Evolutionary conservation across 1,284 basidiomycete genomes (phyloP).

Genomic region (Thecaphora thlaspeos): DNA sequence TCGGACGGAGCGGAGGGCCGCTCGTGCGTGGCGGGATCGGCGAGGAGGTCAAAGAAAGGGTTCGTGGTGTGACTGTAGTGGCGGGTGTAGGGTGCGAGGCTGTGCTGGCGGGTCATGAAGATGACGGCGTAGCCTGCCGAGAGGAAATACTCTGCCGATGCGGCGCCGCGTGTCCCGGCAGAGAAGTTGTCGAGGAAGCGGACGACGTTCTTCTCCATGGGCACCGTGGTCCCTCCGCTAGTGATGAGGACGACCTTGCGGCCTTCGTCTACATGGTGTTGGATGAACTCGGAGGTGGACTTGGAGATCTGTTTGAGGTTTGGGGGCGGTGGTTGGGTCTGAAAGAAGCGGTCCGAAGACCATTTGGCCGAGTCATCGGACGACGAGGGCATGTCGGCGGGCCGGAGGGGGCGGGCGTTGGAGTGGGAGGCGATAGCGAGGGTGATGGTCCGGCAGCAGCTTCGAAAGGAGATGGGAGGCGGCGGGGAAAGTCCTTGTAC

Average conservation of each 20-base stretch:
- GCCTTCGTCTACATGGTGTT: conserved; percentile 66
- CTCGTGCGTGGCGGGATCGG: conserved; percentile 60
- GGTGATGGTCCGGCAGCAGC: too few species aligned
- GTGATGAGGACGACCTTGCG: conserved; percentile 88
- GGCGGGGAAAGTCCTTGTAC: too few species aligned
- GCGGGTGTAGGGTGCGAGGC: conserved; percentile 89
- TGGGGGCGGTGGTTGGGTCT: conserved; percentile 35
- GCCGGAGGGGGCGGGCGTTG: not conserved
- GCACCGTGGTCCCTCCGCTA: conserved; percentile 56
- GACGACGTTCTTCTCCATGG: conserved; percentile 62
- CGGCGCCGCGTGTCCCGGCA: conserved; percentile 93
- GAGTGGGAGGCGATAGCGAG: too few species aligned
- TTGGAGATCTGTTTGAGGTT: conserved; percentile 24
- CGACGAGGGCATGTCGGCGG: conserved; percentile 13
- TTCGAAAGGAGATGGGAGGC: too few species aligned
- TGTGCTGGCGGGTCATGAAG: conserved; percentile 96
- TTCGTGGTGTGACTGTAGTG: conserved; percentile 98
- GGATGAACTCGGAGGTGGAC: conserved; percentile 65
- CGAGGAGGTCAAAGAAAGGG: conserved; percentile 93
- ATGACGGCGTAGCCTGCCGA: conserved; percentile 90
- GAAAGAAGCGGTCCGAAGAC: conserved; percentile 45
- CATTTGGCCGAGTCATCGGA: conserved; percentile 12
- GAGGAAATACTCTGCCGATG: conserved; percentile 96
- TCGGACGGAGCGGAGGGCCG: too few species aligned
- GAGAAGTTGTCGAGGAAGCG: conserved; percentile 98